Percentiles rank a stretch among this genome's conserved stretches.
Conservation (phyloP, 305 asterid genomes). For the Solanum hybrid region DNA sequence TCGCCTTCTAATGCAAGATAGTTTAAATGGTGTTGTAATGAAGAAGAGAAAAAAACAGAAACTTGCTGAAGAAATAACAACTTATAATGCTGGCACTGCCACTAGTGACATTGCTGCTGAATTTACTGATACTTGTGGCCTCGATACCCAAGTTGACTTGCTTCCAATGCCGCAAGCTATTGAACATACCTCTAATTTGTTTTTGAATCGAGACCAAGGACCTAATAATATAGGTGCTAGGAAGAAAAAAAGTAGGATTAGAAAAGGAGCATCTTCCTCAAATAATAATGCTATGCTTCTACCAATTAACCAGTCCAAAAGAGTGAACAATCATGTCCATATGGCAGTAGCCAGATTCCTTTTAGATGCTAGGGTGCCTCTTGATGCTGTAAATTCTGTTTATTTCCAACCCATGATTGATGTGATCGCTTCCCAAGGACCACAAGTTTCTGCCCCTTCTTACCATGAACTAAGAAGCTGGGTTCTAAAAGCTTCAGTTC, state of each 20-base stretch:
- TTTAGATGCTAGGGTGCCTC: constrained; percentile 60
- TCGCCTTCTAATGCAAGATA: constrained; percentile 68
- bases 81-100: constrained; percentile 23
- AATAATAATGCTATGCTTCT: constrained; percentile 27
- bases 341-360: constrained; percentile 87
- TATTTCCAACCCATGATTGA: constrained; percentile 89
- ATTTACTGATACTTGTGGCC: constrained; percentile 22
- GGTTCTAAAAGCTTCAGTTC: constrained; percentile 59
- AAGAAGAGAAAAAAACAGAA: constrained; percentile 75
- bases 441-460: constrained; percentile 52
- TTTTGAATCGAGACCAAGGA: constrained; percentile 41
- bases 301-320: constrained; percentile 32
- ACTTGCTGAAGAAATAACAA: constrained; percentile 42
- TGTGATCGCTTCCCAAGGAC: constrained; percentile 68
- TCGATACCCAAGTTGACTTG: constrained; percentile 45
- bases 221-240: constrained; percentile 31
- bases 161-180: constrained; percentile 48
- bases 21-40: constrained; percentile 52
- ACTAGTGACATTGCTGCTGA: constrained; percentile 22
- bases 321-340: constrained; percentile 43
- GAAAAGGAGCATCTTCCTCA: constrained; percentile 36
- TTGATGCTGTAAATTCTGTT: constrained; percentile 64
- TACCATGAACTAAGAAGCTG: constrained; percentile 72
- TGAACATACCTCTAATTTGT: constrained; percentile 37
- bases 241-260: constrained; percentile 65